These are phyloP conservation scores for Amanita fuliginea DNA, from an alignment of 768 basidiomycete genomes.

Conservation along the genomic window DNA sequence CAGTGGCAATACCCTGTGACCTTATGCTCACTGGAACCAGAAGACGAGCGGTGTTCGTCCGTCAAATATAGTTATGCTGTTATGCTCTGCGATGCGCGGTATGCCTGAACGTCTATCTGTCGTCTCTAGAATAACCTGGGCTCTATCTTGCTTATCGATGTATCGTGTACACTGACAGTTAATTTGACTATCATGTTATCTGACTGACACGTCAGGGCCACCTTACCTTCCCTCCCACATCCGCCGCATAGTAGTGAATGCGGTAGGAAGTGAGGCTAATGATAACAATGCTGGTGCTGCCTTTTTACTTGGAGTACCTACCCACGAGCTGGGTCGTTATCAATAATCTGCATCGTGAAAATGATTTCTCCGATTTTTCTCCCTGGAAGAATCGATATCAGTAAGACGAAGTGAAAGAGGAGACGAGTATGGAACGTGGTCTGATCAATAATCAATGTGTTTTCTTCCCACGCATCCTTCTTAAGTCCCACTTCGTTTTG, in stretches of 20 bases:
- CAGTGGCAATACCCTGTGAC: background rate
- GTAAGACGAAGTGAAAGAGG: background rate
- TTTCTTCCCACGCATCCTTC: background rate
- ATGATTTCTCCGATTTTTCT: too few relatives aligned
- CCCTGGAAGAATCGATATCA: background rate
- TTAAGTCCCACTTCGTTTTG: background rate
- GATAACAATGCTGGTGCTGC: too few relatives aligned
- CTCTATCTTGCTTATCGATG: background rate
- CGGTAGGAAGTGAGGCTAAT: background rate
- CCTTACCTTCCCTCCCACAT: background rate
- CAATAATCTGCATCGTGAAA: background rate
- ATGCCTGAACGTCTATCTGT: background rate
- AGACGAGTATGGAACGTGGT: background rate
- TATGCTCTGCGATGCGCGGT: background rate
- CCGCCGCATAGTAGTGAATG: background rate
- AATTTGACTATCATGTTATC: too few relatives aligned
- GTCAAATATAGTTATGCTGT: background rate
- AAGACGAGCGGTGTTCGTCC: background rate
- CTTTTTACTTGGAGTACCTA: too few relatives aligned
- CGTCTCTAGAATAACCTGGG: background rate
- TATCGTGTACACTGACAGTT: background rate
- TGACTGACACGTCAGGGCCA: background rate
- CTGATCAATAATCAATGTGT: background rate
- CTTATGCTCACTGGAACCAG: background rate
- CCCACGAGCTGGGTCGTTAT: background rate